These are phyloP conservation scores for Melocanna baccifera DNA, from an alignment of 176 grass and related monocot species.

Conservation along the genomic window DNA sequence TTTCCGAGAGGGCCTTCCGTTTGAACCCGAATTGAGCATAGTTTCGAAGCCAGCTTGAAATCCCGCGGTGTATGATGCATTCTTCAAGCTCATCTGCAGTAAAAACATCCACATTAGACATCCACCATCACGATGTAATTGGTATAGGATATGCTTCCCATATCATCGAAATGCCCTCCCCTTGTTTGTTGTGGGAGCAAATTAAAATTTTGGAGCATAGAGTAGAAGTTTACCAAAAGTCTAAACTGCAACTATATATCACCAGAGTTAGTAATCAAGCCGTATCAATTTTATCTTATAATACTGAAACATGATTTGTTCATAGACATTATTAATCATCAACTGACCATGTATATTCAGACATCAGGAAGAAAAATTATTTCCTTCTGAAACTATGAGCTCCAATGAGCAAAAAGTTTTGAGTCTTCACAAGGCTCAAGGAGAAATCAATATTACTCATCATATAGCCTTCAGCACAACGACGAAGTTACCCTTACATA, in stretches of 20 bases:
- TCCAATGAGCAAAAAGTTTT: not conserved
- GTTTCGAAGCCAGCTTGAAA: conserved; percentile 55
- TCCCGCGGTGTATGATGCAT: conserved; percentile 56
- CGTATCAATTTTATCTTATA: not conserved
- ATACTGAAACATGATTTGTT: not conserved
- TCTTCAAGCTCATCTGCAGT: conserved; percentile 83
- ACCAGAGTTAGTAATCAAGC: not conserved
- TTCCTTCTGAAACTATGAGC: not conserved
- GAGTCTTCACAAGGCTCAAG: not conserved
- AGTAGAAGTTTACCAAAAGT: not conserved
- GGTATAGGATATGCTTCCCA: not conserved
- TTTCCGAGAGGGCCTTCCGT: conserved; percentile 9
- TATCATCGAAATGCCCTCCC: not conserved
- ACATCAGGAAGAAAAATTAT: not conserved
- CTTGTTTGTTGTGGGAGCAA: not conserved
- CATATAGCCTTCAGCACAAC: not conserved
- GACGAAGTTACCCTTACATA: not conserved
- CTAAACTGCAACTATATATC: conserved; percentile 7
- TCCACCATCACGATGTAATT: not conserved
- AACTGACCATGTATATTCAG: not conserved
- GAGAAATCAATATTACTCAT: not conserved
- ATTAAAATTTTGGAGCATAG: not conserved
- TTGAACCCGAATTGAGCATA: conserved; percentile 42
- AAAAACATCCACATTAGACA: conserved; percentile 1
- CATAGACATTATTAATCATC: not conserved